Evolutionary conservation across 768 basidiomycete genomes (phyloP).

Genomic region (Chalciporus pseudorubinellus): DNA sequence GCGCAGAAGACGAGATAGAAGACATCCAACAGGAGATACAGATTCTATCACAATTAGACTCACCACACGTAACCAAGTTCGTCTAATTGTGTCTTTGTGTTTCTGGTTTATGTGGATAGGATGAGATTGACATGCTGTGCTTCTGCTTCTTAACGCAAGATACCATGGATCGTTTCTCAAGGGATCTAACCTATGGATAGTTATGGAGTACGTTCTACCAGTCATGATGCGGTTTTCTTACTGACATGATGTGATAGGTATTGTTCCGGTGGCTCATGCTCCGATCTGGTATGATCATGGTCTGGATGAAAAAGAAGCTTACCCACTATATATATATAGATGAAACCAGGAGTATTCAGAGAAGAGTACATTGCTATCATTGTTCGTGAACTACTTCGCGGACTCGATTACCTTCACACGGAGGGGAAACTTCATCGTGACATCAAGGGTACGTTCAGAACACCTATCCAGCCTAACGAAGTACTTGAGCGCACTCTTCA

Average conservation of each 20-base stretch:
- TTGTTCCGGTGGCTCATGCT: constrained; percentile 97
- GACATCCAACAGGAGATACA: constrained; percentile 99
- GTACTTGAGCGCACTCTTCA: not conserved
- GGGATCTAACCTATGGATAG: constrained; percentile 96
- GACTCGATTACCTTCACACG: constrained; percentile 91
- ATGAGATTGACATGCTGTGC: constrained; percentile 30
- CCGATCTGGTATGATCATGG: constrained; percentile 72
- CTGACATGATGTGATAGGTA: constrained; percentile 52
- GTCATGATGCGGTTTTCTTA: not conserved
- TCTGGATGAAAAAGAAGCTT: constrained; percentile 1
- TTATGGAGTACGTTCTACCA: constrained; percentile 77
- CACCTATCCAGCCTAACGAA: not conserved
- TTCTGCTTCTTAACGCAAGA: constrained; percentile 39
- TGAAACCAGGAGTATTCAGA: constrained; percentile 97
- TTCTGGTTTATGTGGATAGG: constrained; percentile 26
- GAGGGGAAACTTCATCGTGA: constrained; percentile 99
- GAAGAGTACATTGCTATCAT: constrained; percentile 99
- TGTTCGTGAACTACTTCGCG: constrained; percentile 84
- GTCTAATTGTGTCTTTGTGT: constrained; percentile 36
- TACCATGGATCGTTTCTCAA: constrained; percentile 97
- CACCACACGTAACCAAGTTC: constrained; percentile 92
- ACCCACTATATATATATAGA: constrained; percentile 46
- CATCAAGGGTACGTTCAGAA: constrained; percentile 75
- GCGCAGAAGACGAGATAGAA: constrained; percentile 99
- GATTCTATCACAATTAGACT: constrained; percentile 95